Base-by-base conservation (phyloP, 1,284 basidiomycete species). In the Mycena sp. region DNA sequence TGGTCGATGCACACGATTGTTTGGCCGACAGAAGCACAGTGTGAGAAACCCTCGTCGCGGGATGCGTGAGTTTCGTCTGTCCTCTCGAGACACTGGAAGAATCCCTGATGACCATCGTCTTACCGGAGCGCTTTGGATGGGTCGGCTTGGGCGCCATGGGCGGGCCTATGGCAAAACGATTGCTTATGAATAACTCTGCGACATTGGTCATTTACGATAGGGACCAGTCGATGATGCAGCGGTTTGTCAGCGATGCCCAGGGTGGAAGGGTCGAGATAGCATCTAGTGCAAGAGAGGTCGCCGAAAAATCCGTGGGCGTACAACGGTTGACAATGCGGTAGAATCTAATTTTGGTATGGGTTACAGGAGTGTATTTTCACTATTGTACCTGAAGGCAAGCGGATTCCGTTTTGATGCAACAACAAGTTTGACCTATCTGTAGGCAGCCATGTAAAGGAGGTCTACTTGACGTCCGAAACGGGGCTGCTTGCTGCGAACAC, bases 141-240 rank as follows among this genome's bases (percentile, higher is more conserved):
- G 72, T 80, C 35, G 78, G 78, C 25, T 68, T 80, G 7, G 79
- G 79, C 11, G 78, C 78, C 3, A 80, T 81, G 79, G 78, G 79
- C 6, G 79, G 76, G 67, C 80, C 79, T 0, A 80, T 81, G 80
- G 78, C 77, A 2, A 64, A 65, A 21, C 76, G 76, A 44, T 64
- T 81, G 11, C 70, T 73, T 37, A 77, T 76, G 46, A 58, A 77
- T 7, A 73, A 74, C 12, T 25, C 48, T 7, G 67, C 71, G 17
- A 48, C 58, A 9, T 46, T 81, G 38, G 67, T 65, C 37, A 71
- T 80, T 17, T 80, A 74, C 49, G 80, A 81, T 61, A 65, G 79
- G 17, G 73, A 80, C 61, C 16, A 52, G 3, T 29, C 46, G 1
- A 71, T 71, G 2, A 63, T 76, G 32, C 52, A 72, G n/a, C 68